Conservation (phyloP, 2,329 filamentous ascomycete species). For the Hirsutella rhossiliensis region DNA sequence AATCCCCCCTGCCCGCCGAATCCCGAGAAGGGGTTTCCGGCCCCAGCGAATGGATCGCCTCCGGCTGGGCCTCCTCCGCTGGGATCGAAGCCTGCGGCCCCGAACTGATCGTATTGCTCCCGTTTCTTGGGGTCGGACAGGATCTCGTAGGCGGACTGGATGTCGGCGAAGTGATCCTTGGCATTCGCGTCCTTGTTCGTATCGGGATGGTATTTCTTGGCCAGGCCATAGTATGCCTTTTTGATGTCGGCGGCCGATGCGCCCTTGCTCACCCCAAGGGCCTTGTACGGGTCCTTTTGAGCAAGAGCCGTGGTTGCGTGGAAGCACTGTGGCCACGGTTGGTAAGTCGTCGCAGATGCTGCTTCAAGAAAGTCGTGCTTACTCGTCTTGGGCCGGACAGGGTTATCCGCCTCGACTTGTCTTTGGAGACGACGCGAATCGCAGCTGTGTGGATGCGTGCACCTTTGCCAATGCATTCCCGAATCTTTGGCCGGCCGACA, state of each 20-base stretch:
- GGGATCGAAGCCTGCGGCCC: constrained; percentile 77
- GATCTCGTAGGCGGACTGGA: constrained; percentile 88
- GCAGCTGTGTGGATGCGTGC: constrained; percentile 21
- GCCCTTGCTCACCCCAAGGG: constrained; percentile 70
- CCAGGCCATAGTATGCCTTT: constrained; percentile 93
- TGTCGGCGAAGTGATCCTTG: constrained; percentile 89
- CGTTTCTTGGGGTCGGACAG: constrained; percentile 88
- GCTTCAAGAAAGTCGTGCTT: constrained; percentile 4
- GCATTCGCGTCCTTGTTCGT: constrained; percentile 92
- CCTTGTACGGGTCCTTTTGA: constrained; percentile 71
- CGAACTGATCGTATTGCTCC: constrained; percentile 84
- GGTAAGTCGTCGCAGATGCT: background rate
- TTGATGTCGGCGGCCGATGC: constrained; percentile 87
- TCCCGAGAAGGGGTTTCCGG: constrained; percentile 51
- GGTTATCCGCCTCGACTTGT: constrained; percentile 9
- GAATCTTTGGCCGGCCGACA: constrained; percentile 25
- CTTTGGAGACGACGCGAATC: constrained; percentile 8
- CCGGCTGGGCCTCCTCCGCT: constrained; percentile 51
- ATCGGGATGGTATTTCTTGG: constrained; percentile 96
- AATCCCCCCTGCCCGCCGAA: constrained; percentile 53
- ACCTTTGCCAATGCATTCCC: constrained; percentile 25
- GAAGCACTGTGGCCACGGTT: constrained; percentile 31
- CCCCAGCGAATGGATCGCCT: constrained; percentile 50
- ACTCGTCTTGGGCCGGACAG: constrained; percentile 14
- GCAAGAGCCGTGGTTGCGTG: constrained; percentile 45